Conservation (phyloP, 2,329 filamentous ascomycete genomes). For the Penicillium fuscoglaucum region DNA sequence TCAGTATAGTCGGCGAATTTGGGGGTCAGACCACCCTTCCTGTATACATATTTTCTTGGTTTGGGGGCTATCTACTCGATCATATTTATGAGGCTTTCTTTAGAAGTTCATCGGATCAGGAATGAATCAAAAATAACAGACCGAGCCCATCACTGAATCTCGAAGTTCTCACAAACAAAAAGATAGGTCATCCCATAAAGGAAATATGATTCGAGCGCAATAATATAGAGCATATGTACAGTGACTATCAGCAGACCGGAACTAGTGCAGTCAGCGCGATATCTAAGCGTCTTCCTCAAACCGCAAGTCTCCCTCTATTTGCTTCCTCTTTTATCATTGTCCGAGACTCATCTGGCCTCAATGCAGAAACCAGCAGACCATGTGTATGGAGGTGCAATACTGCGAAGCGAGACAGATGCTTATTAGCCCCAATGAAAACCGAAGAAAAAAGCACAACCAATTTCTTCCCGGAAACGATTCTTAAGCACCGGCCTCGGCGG, state of each 20-base stretch:
- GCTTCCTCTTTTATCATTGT: constrained; percentile 8
- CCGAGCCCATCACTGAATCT: neutral
- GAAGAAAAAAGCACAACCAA: constrained; percentile 14
- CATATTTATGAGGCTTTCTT: neutral
- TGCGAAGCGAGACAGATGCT: constrained; percentile 12
- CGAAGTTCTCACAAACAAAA: neutral
- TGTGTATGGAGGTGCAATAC: constrained; percentile 17
- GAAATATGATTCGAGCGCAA: constrained; percentile 16
- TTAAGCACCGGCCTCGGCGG: constrained; percentile 34
- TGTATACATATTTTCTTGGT: constrained; percentile 19
- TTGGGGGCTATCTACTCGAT: neutral
- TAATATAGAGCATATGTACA: constrained; percentile 25
- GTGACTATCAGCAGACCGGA: constrained; percentile 11
- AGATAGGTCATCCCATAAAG: neutral
- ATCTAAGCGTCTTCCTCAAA: constrained; percentile 9
- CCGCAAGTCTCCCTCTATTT: constrained; percentile 15
- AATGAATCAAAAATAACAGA: neutral
- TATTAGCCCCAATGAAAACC: constrained; percentile 10
- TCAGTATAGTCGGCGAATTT: constrained; percentile 10
- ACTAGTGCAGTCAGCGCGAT: constrained; percentile 1
- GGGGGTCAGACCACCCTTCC: constrained; percentile 1
- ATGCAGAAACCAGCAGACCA: constrained; percentile 1
- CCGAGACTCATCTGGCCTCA: neutral
- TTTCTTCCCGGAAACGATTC: constrained; percentile 1
- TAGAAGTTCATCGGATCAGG: neutral